Evolutionary conservation across 2,329 filamentous ascomycete genomes (phyloP), one percentile per base, ranked within the genome.

Genomic region (Hypoxylon sp.): DNA sequence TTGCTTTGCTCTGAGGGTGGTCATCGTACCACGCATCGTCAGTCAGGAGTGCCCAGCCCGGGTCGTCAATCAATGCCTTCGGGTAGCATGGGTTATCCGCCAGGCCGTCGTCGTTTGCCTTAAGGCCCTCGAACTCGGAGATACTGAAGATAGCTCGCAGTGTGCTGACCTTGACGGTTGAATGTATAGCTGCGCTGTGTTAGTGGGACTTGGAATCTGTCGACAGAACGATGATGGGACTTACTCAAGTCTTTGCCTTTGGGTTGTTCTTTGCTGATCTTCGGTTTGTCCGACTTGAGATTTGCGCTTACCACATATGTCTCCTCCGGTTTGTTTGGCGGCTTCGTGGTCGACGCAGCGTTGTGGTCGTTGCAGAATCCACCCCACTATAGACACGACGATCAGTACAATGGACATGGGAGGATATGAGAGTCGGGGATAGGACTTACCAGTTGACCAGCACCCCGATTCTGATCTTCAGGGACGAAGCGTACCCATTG

Each of bases 11-110:
- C 48, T 42, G 40, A 14, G 53, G 53, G 32, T 56, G 26, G 9
- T 51, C 44, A 24, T 60, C 30, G 56, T 61, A 52, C 50, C 55
- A 55, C 40, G n/a, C 14, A 18, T 61, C 58, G 32, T 54, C 58
- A 14, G 50, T 54, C 42, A 61, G 30, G 20, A 61, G 42, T 18
- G 58, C 58, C 49, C 50, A 61, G 58, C 58, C 50, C 8, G 58
- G 58, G 22, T 61, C 58, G 22, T 55, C 58, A 26, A 55, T 42
- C 42, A 55, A 48, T 1, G 36, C 50, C 38, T 49, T 61, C 7
- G 58, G 32, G 32, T 36, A 36, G 32, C 32, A 36, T 36, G 32
- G 32, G 14, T 36, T 36, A 5, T 36, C 32, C 14, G 14, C 14
- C 3, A 36, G 4, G 14, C 32, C 32, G 4, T 36, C 32, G 14